A percentile compares a stretch with the other conserved stretches of the same genome.
Conservation (phyloP, 306 rosid genomes). For the Cicer chorassanicum region DNA sequence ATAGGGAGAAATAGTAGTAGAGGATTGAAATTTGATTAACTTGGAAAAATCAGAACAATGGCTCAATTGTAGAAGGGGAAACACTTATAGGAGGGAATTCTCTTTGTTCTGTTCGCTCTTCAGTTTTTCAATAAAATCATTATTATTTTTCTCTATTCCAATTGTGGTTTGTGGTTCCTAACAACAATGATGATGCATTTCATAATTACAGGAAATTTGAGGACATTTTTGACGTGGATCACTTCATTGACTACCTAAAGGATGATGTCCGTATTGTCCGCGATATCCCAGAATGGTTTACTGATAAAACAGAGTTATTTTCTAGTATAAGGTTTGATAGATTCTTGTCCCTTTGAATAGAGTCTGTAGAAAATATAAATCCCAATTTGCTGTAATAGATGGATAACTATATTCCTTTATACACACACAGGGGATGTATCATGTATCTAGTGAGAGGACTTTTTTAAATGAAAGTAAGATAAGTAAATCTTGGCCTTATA, state of each 20-base stretch:
- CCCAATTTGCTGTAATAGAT: conserved; percentile 22
- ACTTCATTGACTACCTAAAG: conserved; percentile 94
- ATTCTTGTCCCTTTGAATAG: conserved; percentile 36
- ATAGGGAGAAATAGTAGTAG: neutral
- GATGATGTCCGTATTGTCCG: conserved; percentile 93
- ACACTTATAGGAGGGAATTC: neutral
- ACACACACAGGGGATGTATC: neutral
- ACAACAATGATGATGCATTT: conserved; percentile 34
- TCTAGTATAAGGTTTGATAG: conserved; percentile 78
- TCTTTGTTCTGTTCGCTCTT: conserved; percentile 11
- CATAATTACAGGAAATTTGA: conserved; percentile 84
- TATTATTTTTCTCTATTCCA: neutral
- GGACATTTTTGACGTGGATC: conserved; percentile 97
- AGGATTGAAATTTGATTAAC: neutral
- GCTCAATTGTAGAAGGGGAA: conserved; percentile 21
- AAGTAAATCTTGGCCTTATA: neutral
- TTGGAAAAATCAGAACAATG: neutral
- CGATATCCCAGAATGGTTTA: conserved; percentile 96
- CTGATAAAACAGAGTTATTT: conserved; percentile 94
- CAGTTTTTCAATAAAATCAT: conserved; percentile 19
- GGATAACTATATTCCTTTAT: neutral
- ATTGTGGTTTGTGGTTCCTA: conserved; percentile 12
- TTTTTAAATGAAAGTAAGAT: neutral
- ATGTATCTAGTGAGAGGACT: neutral
- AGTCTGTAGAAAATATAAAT: conserved; percentile 28